These are phyloP conservation scores for Persicaria maculosa DNA, from an alignment of 148 eudicot species.

Conservation along the genomic window DNA sequence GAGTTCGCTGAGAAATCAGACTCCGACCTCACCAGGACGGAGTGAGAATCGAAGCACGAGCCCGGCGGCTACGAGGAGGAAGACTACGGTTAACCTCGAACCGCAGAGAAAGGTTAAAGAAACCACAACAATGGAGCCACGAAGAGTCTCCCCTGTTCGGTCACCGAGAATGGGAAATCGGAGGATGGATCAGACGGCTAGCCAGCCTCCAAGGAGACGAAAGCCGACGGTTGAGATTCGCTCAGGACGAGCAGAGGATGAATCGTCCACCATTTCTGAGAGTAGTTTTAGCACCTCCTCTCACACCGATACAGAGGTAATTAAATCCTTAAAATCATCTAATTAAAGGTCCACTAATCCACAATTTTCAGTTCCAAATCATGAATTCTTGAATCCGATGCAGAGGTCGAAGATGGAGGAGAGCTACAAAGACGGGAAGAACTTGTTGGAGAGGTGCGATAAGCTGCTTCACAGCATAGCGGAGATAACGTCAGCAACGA, in stretches of 20 bases:
- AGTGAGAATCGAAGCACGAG: conserved; percentile 36
- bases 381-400: not conserved
- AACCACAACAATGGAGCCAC: conserved; percentile 17
- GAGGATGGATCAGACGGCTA: conserved; percentile 39
- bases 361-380: not conserved
- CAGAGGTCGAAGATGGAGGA: conserved; percentile 70
- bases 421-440: conserved; percentile 48
- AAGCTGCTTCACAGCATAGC: conserved; percentile 73
- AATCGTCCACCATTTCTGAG: conserved; percentile 61
- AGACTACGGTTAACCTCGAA: conserved; percentile 41
- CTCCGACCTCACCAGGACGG: conserved; percentile 34
- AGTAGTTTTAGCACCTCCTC: conserved; percentile 64
- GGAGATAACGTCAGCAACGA: conserved; percentile 44
- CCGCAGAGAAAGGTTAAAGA: conserved; percentile 34
- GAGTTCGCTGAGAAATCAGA: conserved; percentile 25
- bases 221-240: conserved; percentile 32
- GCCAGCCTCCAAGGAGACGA: conserved; percentile 37
- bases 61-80: conserved; percentile 32
- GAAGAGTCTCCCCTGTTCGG: conserved; percentile 35
- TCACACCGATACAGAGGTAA: conserved; percentile 74
- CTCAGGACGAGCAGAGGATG: conserved; percentile 38
- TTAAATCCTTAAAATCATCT: not conserved
- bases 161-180: conserved; percentile 47
- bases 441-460: conserved; percentile 69
- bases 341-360: not conserved